Percentiles rank a stretch among this genome's conserved stretches.
phyloP scores from a whole-genome alignment of 306 rosid genomes.

The Phaseolus lunatus region DNA sequence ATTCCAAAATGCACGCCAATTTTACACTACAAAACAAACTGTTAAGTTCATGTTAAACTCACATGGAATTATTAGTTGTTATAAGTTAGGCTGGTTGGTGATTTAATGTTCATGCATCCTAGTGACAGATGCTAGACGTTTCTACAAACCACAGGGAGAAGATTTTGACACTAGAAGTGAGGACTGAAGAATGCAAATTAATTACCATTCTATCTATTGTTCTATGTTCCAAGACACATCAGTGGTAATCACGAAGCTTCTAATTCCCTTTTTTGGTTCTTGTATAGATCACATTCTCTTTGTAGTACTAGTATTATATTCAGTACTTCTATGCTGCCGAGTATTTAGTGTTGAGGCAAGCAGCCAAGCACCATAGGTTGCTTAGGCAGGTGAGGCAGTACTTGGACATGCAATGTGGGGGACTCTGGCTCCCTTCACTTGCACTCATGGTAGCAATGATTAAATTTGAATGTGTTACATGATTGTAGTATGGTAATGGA shows the following conservation, averaged over 20 bases:
- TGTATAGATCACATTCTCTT: neutral
- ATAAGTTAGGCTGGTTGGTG: neutral
- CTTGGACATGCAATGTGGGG: constrained; percentile 31
- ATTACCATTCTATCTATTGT: neutral
- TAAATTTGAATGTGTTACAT: neutral
- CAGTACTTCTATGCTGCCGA: constrained; percentile 5
- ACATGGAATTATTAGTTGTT: neutral
- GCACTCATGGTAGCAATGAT: neutral
- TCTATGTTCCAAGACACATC: constrained; percentile 2
- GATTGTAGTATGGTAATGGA: neutral
- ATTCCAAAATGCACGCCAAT: too few species aligned
- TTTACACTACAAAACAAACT: too few species aligned
- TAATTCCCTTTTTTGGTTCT: neutral
- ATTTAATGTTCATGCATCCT: neutral
- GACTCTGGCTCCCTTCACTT: neutral
- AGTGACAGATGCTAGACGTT: neutral
- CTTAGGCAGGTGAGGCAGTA: neutral
- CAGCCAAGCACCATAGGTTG: constrained; percentile 24
- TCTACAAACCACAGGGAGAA: neutral
- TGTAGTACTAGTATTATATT: neutral
- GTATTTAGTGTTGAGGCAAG: constrained; percentile 7
- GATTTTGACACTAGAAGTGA: neutral
- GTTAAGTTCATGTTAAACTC: neutral
- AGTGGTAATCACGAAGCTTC: constrained; percentile 10
- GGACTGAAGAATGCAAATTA: neutral